Evolutionary conservation across 192 early-diverging fungal species (phyloP).

Genomic region (Paraglomus occultum): DNA sequence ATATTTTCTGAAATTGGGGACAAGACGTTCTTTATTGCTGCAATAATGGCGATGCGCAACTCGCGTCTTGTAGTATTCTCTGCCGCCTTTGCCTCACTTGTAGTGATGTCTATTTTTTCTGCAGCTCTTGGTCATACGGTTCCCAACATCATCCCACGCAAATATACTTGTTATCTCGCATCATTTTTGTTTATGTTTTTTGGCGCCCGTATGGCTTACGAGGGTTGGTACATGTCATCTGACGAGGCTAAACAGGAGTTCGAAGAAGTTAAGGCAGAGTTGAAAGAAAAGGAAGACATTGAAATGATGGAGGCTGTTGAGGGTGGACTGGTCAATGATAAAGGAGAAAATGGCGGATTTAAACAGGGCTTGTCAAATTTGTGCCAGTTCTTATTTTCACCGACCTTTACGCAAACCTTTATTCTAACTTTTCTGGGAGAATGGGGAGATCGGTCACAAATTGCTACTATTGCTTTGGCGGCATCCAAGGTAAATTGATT

Average conservation of each 20-base stretch:
- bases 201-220: conserved; percentile 84
- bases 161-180: conserved; percentile 84
- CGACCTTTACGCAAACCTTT: conserved; percentile 94
- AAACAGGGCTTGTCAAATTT: conserved; percentile 66
- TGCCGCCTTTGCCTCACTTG: conserved; percentile 82
- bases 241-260: conserved; percentile 90
- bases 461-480: conserved; percentile 93
- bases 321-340: conserved; percentile 46
- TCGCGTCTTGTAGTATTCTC: conserved; percentile 88
- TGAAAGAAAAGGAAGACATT: conserved; percentile 72
- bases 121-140: conserved; percentile 89
- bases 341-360: conserved; percentile 37
- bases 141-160: conserved; percentile 81
- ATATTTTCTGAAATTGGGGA: conserved; percentile 97
- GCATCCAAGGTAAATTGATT: conserved; percentile 70
- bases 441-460: conserved; percentile 97
- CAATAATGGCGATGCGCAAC: conserved; percentile 98
- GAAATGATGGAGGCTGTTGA: conserved; percentile 59
- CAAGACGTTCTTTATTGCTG: conserved; percentile 99
- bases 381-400: conserved; percentile 77
- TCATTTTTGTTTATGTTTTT: conserved; percentile 90
- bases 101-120: conserved; percentile 94
- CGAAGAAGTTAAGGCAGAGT: conserved; percentile 84
- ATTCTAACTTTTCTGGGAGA: conserved; percentile 96
- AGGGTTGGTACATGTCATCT: conserved; percentile 82